Conservation (phyloP, 2,329 filamentous ascomycete genomes). For the Alternaria gansuensis region DNA sequence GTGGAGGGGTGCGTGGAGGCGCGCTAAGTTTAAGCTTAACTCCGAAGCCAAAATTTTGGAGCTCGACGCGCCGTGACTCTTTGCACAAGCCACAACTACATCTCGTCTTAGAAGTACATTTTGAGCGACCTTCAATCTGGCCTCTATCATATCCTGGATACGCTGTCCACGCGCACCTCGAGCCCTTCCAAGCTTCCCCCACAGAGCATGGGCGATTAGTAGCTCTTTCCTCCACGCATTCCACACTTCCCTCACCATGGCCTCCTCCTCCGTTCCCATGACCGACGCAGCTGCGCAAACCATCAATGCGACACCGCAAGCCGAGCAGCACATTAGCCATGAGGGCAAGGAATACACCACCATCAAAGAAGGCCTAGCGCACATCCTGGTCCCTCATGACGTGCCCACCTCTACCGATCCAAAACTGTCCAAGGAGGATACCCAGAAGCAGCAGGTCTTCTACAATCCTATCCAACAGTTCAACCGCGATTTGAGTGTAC, state of each 20-base stretch:
- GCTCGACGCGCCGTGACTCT: conserved; percentile 22
- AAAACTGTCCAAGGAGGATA: conserved; percentile 59
- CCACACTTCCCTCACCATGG: conserved; percentile 31
- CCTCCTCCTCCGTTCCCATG: conserved; percentile 26
- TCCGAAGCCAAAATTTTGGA: conserved; percentile 37
- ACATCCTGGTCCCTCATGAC: conserved; percentile 69
- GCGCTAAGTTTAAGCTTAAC: conserved; percentile 49
- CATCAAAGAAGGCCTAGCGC: conserved; percentile 72
- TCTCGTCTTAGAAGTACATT: background rate
- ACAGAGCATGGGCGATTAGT: conserved; percentile 40
- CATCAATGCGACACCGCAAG: conserved; percentile 42
- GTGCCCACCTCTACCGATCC: conserved; percentile 60
- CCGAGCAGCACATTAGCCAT: conserved; percentile 53
- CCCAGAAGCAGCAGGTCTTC: conserved; percentile 79
- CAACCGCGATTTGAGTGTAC: conserved; percentile 92
- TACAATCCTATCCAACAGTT: conserved; percentile 99
- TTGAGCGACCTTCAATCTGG: conserved; percentile 31
- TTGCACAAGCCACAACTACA: conserved; percentile 1
- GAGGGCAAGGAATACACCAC: conserved; percentile 65
- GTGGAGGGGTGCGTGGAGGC: conserved; percentile 23
- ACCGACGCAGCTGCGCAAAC: conserved; percentile 25
- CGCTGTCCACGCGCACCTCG: conserved; percentile 37
- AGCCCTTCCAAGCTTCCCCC: conserved; percentile 22
- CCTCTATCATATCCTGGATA: conserved; percentile 20
- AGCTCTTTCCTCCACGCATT: conserved; percentile 35